phyloP scores from a whole-genome alignment of 257 asterid species.

The Solanum bulbocastanum region DNA sequence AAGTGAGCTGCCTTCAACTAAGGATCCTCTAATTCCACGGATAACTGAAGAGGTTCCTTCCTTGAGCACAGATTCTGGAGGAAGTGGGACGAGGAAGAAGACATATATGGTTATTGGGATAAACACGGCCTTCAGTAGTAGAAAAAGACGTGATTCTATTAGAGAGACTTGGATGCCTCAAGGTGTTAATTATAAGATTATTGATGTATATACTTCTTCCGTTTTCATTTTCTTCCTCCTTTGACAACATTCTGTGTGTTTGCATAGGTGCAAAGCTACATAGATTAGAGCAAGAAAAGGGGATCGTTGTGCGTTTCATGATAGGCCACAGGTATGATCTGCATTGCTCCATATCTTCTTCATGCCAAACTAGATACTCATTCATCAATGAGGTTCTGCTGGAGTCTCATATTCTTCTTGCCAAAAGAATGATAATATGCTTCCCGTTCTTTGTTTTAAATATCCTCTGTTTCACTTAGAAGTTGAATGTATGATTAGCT shows the following conservation, averaged over 20 bases:
- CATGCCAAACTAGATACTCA: neutral
- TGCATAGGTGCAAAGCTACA: constrained; percentile 41
- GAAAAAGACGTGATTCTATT: constrained; percentile 76
- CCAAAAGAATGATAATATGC: neutral
- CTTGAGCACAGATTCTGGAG: neutral
- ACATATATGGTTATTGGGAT: constrained; percentile 62
- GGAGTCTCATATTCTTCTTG: neutral
- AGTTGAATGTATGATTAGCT: neutral
- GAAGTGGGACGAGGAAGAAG: constrained; percentile 11
- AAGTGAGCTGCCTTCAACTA: constrained; percentile 39
- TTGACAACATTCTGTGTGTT: neutral
- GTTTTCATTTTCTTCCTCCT: neutral
- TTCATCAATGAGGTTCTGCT: neutral
- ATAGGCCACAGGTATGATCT: constrained; percentile 63
- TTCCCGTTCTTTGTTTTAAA: neutral
- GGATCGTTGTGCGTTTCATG: constrained; percentile 73
- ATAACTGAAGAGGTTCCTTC: constrained; percentile 15
- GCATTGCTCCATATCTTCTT: neutral
- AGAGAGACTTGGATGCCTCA: constrained; percentile 83
- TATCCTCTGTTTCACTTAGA: neutral
- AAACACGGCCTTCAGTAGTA: constrained; percentile 75
- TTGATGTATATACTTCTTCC: neutral
- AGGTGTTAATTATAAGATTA: constrained; percentile 23
- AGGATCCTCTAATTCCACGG: constrained; percentile 11
- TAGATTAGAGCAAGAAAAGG: constrained; percentile 60